Percentiles rank a stretch among this genome's conserved stretches.
These are phyloP conservation scores for Podosphaera fusca DNA, from an alignment of 2,329 filamentous ascomycete species.

Conservation along the genomic window DNA sequence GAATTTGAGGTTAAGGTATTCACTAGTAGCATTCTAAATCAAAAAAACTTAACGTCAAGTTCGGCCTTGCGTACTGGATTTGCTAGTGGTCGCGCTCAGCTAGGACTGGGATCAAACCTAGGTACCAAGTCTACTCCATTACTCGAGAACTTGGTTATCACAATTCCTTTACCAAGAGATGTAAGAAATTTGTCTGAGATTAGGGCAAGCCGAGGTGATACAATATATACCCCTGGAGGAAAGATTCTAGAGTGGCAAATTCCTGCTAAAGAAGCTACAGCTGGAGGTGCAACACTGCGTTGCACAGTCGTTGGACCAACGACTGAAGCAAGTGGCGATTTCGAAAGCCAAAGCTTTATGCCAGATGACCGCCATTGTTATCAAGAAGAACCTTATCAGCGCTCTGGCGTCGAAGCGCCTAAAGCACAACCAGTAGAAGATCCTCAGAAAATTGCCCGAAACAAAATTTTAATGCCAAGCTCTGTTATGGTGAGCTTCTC, in stretches of 20 bases:
- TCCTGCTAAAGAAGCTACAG: slow-evolving; percentile 50
- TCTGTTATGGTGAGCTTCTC: slow-evolving; percentile 52
- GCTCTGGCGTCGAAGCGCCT: slow-evolving; percentile 1
- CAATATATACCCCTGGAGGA: slow-evolving; percentile 53
- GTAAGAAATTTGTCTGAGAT: slow-evolving; percentile 72
- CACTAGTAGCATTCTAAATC: slow-evolving; percentile 18
- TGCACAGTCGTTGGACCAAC: slow-evolving; percentile 55
- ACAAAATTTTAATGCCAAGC: slow-evolving; percentile 58
- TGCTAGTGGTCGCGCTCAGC: slow-evolving; percentile 19
- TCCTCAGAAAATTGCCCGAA: slow-evolving; percentile 35
- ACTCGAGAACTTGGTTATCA: slow-evolving; percentile 57
- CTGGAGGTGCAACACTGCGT: slow-evolving; percentile 47
- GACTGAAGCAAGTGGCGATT: slow-evolving; percentile 25
- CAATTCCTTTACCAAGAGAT: slow-evolving; percentile 52
- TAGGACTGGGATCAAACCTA: slow-evolving; percentile 19
- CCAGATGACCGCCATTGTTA: slow-evolving; percentile 22
- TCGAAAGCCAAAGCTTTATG: slow-evolving; percentile 16
- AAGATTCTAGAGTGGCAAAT: slow-evolving; percentile 63
- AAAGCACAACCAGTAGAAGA: slow-evolving; percentile 21
- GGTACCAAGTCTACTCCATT: slow-evolving; percentile 23
- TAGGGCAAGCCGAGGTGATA: slow-evolving; percentile 60
- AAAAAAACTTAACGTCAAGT: slow-evolving; percentile 17
- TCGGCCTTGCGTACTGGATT: slow-evolving; percentile 18
- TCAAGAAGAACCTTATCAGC: slow-evolving; percentile 32
- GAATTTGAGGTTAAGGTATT: slow-evolving; percentile 77